Percentiles rank a stretch among this genome's conserved stretches.
Evolutionary conservation across 176 grass and related monocot species (phyloP).

Genomic region (Raddia guianensis): DNA sequence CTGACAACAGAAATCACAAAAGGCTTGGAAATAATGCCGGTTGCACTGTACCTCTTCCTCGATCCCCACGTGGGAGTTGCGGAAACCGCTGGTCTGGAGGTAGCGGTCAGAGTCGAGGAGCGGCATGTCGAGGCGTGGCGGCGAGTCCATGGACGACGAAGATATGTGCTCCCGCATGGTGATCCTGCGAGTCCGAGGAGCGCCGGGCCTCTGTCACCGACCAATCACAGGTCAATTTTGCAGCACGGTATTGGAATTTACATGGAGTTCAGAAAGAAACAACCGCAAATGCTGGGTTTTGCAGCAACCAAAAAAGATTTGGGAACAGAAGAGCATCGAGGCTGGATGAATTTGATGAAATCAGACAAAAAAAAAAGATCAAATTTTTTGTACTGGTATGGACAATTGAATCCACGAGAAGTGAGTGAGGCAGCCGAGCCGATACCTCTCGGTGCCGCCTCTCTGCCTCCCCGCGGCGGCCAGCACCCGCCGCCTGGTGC

Average conservation of each 20-base stretch:
- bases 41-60: constrained; percentile 66
- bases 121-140: constrained; percentile 47
- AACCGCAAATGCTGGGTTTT: background rate
- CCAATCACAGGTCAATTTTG: constrained; percentile 19
- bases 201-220: constrained; percentile 36
- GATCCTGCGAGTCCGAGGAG: constrained; percentile 46
- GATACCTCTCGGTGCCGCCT: constrained; percentile 69
- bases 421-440: background rate
- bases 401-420: background rate
- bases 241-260: constrained; percentile 16
- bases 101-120: constrained; percentile 36
- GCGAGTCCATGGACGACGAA: constrained; percentile 53
- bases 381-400: background rate
- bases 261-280: constrained; percentile 36
- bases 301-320: background rate
- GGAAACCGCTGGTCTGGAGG: constrained; percentile 36
- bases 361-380: background rate
- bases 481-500: constrained; percentile 35
- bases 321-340: background rate
- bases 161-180: constrained; percentile 72
- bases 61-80: constrained; percentile 44
- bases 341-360: constrained; percentile 1
- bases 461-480: constrained; percentile 47
- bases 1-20: background rate
- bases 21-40: constrained; percentile 4